phyloP scores from a whole-genome alignment of 768 basidiomycete species.

The Steccherinum ochraceum region DNA sequence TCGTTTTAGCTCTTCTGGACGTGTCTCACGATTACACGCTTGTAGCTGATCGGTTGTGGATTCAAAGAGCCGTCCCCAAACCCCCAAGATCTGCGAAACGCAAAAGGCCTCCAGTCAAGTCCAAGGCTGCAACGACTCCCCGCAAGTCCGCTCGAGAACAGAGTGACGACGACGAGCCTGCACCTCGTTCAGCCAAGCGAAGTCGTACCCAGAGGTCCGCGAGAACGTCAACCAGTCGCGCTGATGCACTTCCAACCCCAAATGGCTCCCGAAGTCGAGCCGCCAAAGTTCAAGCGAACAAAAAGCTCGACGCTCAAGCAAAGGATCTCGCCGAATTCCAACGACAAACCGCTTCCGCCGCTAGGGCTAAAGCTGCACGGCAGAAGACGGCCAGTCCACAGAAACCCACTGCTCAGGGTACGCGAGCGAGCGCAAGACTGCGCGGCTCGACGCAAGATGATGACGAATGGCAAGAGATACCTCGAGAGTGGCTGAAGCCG shows the following conservation, averaged over 20 bases:
- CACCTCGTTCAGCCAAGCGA: conserved; percentile 7
- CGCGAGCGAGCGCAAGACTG: conserved; percentile 60
- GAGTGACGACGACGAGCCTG: conserved; percentile 14
- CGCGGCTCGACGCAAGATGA: conserved; percentile 44
- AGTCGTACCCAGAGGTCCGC: conserved; percentile 2
- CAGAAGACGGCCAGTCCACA: conserved; percentile 18
- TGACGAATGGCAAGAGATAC: conserved; percentile 72
- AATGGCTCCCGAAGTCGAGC: conserved; percentile 47
- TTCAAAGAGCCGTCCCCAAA: conserved; percentile 64
- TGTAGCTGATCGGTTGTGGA: conserved; percentile 80
- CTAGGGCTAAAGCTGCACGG: background rate
- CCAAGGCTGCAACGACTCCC: conserved; percentile 8
- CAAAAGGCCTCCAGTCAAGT: conserved; percentile 22
- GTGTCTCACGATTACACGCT: no score
- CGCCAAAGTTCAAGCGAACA: conserved; percentile 67
- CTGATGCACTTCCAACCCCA: conserved; percentile 17
- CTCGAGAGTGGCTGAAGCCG: conserved; percentile 61
- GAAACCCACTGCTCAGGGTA: conserved; percentile 44
- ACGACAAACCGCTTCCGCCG: conserved; percentile 35
- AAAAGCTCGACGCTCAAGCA: conserved; percentile 61
- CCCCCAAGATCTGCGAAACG: conserved; percentile 35
- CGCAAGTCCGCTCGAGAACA: conserved; percentile 11
- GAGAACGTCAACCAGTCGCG: conserved; percentile 5
- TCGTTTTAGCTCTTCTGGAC: no score
- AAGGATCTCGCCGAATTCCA: conserved; percentile 61